Evolutionary conservation across 2,329 filamentous ascomycete species (phyloP).

Genomic region (Cladophialophora psammophila): DNA sequence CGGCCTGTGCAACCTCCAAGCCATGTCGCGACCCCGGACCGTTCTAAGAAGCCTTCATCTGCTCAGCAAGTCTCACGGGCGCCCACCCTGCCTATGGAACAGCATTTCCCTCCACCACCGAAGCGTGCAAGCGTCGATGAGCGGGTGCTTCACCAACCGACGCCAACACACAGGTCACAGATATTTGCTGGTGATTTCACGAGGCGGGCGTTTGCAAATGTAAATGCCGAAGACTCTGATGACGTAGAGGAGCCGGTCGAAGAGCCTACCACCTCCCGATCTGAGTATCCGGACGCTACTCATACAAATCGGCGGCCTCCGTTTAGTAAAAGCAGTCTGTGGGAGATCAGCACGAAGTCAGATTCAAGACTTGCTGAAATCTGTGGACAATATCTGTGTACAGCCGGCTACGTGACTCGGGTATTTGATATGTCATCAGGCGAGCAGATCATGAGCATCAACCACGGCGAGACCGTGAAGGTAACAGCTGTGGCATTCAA

Average conservation of each 20-base stretch:
- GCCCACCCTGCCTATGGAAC: constrained; percentile 37
- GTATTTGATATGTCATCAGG: constrained; percentile 88
- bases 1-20: constrained; percentile 17
- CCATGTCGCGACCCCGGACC: constrained; percentile 25
- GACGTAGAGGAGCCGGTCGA: constrained; percentile 55
- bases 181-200: constrained; percentile 24
- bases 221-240: constrained; percentile 57
- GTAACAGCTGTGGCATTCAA: constrained; percentile 86
- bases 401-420: constrained; percentile 83
- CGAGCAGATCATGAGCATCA: constrained; percentile 78
- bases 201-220: constrained; percentile 30
- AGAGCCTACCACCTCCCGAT: constrained; percentile 60
- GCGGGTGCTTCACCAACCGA: constrained; percentile 15
- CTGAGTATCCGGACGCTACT: constrained; percentile 82
- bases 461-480: constrained; percentile 84
- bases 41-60: constrained; percentile 28
- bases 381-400: constrained; percentile 86
- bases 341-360: constrained; percentile 82
- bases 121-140: constrained; percentile 41
- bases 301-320: constrained; percentile 85
- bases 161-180: constrained; percentile 28
- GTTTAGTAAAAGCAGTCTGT: constrained; percentile 72
- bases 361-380: constrained; percentile 87
- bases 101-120: constrained; percentile 45
- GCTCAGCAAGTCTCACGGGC: constrained; percentile 33